A percentile compares a stretch with the other conserved stretches of the same genome.
Conservation (phyloP, 2,329 filamentous ascomycete species). For the Falciphora oryzae region DNA sequence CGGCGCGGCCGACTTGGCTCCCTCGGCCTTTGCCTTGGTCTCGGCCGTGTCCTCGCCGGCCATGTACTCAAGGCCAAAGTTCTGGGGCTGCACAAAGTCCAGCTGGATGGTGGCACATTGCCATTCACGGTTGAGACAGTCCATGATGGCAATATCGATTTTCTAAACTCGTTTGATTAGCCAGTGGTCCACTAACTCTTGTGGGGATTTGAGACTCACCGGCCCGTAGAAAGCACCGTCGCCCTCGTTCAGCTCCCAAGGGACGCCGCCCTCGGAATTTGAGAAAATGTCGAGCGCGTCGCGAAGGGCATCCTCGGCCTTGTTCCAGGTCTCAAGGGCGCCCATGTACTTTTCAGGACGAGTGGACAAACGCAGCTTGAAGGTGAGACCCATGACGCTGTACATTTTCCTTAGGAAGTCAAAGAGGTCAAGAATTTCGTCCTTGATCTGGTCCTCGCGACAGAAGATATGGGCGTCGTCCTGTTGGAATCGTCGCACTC, state of each 20-base stretch:
- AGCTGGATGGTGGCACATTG: constrained; percentile 94
- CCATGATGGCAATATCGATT: constrained; percentile 93
- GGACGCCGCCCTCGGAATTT: constrained; percentile 44
- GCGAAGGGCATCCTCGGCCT: constrained; percentile 75
- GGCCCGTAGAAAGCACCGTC: constrained; percentile 98
- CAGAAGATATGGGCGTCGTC: constrained; percentile 86
- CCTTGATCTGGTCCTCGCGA: constrained; percentile 66
- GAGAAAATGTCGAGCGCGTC: constrained; percentile 75
- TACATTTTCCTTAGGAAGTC: constrained; percentile 75
- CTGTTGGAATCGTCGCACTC: constrained; percentile 82
- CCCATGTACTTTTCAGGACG: constrained; percentile 85
- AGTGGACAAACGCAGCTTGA: constrained; percentile 93
- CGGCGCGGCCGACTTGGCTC: constrained; percentile 7
- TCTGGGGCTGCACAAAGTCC: constrained; percentile 78
- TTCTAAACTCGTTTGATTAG: constrained; percentile 29
- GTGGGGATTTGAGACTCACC: constrained; percentile 86
- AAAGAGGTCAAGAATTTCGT: constrained; percentile 77
- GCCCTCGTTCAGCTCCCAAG: constrained; percentile 88
- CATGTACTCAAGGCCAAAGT: constrained; percentile 84
- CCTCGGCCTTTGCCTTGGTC: constrained; percentile 28
- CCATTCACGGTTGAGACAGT: constrained; percentile 73
- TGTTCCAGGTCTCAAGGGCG: constrained; percentile 80
- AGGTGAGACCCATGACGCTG: constrained; percentile 78
- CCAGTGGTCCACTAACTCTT: background rate
- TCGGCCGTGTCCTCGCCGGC: constrained; percentile 55